phyloP scores from a whole-genome alignment of 2,329 filamentous ascomycete genomes.

The Alternaria atra region DNA sequence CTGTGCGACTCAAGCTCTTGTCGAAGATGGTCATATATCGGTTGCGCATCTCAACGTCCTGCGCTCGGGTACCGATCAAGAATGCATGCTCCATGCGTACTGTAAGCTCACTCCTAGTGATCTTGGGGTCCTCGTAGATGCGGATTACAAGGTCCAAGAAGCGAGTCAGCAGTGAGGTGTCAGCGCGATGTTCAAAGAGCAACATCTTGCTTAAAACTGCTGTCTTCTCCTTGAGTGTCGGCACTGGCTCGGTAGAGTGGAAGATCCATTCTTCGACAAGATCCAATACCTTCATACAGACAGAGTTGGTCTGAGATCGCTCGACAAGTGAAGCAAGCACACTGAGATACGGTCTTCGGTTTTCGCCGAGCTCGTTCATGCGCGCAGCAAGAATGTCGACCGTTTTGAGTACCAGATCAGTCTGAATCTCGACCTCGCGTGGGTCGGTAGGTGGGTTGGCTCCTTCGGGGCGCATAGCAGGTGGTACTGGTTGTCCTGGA shows the following conservation, averaged over 20 bases:
- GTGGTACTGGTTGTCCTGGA: constrained; percentile 42
- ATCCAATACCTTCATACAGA: constrained; percentile 91
- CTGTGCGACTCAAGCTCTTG: constrained; percentile 90
- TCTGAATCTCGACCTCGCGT: constrained; percentile 88
- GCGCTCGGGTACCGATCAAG: constrained; percentile 89
- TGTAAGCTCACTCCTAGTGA: constrained; percentile 92
- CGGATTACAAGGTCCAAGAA: constrained; percentile 96
- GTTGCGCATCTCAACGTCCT: constrained; percentile 96
- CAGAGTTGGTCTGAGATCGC: constrained; percentile 83
- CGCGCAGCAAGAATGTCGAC: constrained; percentile 91
- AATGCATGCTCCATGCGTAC: constrained; percentile 98
- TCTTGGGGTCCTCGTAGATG: constrained; percentile 97
- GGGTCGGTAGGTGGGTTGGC: constrained; percentile 70
- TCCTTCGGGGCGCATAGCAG: constrained; percentile 62
- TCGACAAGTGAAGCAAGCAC: constrained; percentile 95
- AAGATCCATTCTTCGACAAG: constrained; percentile 99
- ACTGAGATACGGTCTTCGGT: constrained; percentile 90
- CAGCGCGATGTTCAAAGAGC: constrained; percentile 85
- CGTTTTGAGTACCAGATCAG: constrained; percentile 90
- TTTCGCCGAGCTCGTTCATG: constrained; percentile 92
- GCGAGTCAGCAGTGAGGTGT: constrained; percentile 85
- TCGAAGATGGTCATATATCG: constrained; percentile 97
- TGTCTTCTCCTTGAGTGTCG: constrained; percentile 97
- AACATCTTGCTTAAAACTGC: constrained; percentile 99
- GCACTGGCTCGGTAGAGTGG: constrained; percentile 91